Conservation (phyloP, 495 filamentous ascomycete species). For the Podospora bellae-mahoneyi region DNA sequence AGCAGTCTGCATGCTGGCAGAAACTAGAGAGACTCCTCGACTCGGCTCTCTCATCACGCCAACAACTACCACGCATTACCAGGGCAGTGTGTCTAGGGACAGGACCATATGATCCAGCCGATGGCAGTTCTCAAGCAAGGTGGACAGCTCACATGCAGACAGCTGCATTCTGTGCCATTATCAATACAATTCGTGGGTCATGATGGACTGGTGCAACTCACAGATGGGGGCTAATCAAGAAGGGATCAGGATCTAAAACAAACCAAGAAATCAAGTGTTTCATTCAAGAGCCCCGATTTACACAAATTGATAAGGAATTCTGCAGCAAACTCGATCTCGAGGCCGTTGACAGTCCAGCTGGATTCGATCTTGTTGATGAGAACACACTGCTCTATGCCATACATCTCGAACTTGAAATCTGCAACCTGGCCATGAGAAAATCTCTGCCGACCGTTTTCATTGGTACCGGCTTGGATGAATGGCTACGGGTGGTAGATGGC, state of each 20-base stretch:
- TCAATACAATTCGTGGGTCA: conserved; percentile 40
- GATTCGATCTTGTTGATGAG: conserved; percentile 50
- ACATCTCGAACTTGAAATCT: conserved; percentile 54
- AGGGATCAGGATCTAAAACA: conserved; percentile 18
- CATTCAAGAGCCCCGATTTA: conserved; percentile 73
- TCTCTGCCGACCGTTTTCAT: conserved; percentile 41
- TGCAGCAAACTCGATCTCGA: conserved; percentile 50
- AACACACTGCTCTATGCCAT: conserved; percentile 54
- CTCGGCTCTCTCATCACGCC: conserved; percentile 9
- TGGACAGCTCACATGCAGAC: conserved; percentile 53
- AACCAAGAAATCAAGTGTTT: conserved; percentile 40
- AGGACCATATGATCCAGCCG: conserved; percentile 43
- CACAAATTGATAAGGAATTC: conserved; percentile 55
- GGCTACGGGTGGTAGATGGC: conserved; percentile 36
- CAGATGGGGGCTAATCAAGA: not conserved
- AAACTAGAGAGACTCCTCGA: conserved; percentile 16
- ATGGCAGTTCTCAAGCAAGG: conserved; percentile 32
- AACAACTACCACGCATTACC: conserved; percentile 25
- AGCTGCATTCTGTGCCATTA: conserved; percentile 56
- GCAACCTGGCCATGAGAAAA: conserved; percentile 34
- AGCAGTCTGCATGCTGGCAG: conserved; percentile 23
- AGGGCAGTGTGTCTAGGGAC: conserved; percentile 45
- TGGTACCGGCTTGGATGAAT: conserved; percentile 40
- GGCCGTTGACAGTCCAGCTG: conserved; percentile 56
- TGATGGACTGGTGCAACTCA: not conserved